Evolutionary conservation across 1,139 yeast genomes (phyloP).

Genomic region (Ashbya aceris): DNA sequence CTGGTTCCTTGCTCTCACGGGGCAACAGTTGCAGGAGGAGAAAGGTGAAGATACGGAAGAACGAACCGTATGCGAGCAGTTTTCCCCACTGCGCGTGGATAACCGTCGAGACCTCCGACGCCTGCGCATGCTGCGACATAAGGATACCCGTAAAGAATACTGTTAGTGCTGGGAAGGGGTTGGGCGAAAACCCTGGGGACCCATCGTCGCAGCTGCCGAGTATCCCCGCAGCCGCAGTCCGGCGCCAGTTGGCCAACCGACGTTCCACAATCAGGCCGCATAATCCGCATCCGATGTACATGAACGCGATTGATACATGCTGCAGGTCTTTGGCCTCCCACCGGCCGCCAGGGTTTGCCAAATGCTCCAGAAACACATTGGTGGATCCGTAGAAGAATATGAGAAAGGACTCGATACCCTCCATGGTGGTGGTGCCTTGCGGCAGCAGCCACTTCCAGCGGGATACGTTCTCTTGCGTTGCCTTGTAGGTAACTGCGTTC

Average conservation of each 20-base stretch:
- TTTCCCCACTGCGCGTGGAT: conserved; percentile 92
- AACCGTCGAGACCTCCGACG: conserved; percentile 61
- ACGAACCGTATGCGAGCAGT: conserved; percentile 66
- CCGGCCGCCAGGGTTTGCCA: conserved; percentile 61
- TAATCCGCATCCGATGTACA: conserved; percentile 85
- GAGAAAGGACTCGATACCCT: conserved; percentile 67
- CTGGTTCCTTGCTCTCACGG: conserved; percentile 36
- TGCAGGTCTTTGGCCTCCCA: conserved; percentile 94
- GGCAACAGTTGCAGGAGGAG: conserved; percentile 48
- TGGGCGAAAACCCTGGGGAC: conserved; percentile 70
- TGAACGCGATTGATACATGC: conserved; percentile 90
- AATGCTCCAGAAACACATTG: conserved; percentile 81
- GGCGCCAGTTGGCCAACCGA: conserved; percentile 36
- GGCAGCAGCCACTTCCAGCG: too few species aligned
- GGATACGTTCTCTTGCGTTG: conserved; percentile 20
- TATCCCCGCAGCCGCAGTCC: conserved; percentile 25
- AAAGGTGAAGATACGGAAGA: conserved; percentile 65
- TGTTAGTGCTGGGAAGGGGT: conserved; percentile 88
- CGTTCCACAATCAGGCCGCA: conserved; percentile 80
- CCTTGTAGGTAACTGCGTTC: conserved; percentile 50
- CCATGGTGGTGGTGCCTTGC: conserved; percentile 71
- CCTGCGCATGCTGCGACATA: conserved; percentile 92
- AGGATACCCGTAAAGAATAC: conserved; percentile 95
- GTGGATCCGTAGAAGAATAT: conserved; percentile 84
- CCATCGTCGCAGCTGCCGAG: conserved; percentile 33